Conservation (phyloP, 2,329 filamentous ascomycete species). For the Fusarium euwallaceae region DNA sequence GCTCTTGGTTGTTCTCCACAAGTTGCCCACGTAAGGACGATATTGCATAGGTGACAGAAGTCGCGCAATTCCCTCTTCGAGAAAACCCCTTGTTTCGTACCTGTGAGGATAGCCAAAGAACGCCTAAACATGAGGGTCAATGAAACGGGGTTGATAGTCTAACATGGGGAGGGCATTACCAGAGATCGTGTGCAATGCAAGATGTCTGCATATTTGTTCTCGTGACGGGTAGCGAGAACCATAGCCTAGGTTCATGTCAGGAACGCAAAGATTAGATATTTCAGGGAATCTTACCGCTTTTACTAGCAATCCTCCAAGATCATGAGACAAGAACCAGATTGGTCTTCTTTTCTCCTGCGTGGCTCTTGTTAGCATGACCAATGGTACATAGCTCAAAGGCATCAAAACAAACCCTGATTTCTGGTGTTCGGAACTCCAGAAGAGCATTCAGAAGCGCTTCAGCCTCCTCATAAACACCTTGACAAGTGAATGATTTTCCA, state of each 20-base stretch:
- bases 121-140: not conserved
- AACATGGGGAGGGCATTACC: not conserved
- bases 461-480: constrained; percentile 2
- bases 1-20: not conserved
- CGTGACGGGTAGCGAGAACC: not conserved
- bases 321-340: constrained; percentile 19
- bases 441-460: not conserved
- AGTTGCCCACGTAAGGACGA: not conserved
- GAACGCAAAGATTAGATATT: not conserved
- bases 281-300: constrained; percentile 6
- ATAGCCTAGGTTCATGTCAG: not conserved
- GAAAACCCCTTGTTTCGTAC: not conserved
- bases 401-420: constrained; percentile 2
- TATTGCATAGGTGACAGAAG: not conserved
- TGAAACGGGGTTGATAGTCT: not conserved
- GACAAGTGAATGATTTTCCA: not conserved
- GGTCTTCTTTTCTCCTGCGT: not conserved
- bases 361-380: not conserved
- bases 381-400: not conserved
- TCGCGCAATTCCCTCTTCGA: not conserved
- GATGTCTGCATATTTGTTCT: not conserved
- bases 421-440: not conserved
- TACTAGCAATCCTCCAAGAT: constrained; percentile 18
- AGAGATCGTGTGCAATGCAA: not conserved
- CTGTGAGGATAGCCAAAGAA: not conserved